Evolutionary conservation across 495 filamentous ascomycete genomes (phyloP).

Genomic region (Venustampulla echinocandica): DNA sequence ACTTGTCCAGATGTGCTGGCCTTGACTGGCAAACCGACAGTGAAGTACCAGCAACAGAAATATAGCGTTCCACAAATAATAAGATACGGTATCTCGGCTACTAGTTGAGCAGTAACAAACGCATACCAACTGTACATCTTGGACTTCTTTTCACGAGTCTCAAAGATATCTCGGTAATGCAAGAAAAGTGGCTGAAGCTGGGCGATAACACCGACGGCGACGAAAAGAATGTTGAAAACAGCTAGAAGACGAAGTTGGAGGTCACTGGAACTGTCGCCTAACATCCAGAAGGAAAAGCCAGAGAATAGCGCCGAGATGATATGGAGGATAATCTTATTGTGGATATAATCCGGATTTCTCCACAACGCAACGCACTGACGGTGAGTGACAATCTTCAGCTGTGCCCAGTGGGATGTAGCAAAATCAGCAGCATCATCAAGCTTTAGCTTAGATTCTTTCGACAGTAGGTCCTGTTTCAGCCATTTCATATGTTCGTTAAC

Average conservation of each 20-base stretch:
- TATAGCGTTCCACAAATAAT: slow-evolving; percentile 59
- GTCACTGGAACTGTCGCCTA: slow-evolving; percentile 38
- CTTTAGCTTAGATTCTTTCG: too few relatives aligned
- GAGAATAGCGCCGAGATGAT: slow-evolving; percentile 40
- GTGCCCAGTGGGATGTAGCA: slow-evolving; percentile 30
- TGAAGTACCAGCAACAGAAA: slow-evolving; percentile 72
- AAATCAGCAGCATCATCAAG: slow-evolving; percentile 38
- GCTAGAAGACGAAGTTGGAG: slow-evolving; percentile 80
- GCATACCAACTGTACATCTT: slow-evolving; percentile 79
- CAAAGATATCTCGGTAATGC: slow-evolving; percentile 64
- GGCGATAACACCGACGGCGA: slow-evolving; percentile 60
- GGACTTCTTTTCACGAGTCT: slow-evolving; percentile 64
- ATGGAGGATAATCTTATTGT: slow-evolving; percentile 60
- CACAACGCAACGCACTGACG: slow-evolving; percentile 50
- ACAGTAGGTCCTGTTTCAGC: too few relatives aligned
- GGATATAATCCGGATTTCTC: slow-evolving; percentile 64
- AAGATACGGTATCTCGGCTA: slow-evolving; percentile 68
- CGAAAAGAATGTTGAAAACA: slow-evolving; percentile 61
- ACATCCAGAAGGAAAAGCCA: slow-evolving; percentile 41
- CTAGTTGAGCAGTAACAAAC: slow-evolving; percentile 66
- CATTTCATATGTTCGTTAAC: too few relatives aligned
- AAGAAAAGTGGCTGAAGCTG: slow-evolving; percentile 80
- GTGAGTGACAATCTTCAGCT: slow-evolving; percentile 28
- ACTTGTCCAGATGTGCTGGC: slow-evolving; percentile 67
- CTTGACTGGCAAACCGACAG: slow-evolving; percentile 60